Evolutionary conservation across 208 protist species (phyloP), one percentile per base, ranked within the genome.

Genomic region (Trypanosoma vivax): DNA sequence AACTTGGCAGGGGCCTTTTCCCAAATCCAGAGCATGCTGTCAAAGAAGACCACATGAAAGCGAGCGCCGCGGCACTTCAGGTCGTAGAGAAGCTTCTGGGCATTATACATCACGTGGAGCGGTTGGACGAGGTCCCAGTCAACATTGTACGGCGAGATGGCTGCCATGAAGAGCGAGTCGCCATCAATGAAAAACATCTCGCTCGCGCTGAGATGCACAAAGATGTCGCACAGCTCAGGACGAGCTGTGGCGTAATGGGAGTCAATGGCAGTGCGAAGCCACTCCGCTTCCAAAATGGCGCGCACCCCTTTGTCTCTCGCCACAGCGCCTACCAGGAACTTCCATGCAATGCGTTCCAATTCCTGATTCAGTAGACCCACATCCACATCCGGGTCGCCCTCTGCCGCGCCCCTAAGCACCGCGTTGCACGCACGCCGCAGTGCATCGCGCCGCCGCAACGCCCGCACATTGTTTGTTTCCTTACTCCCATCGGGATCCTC

Each of bases 111-210:
- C 18, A 96, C 83, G 61, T 96, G 89, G 18, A 94, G 42, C 14
- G 80, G 83, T 67, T 96, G 89, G 68, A 86, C 72, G 18, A 88
- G 69, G 49, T 88, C 76, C 89, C 89, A 96, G 49, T 94, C 86
- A 4, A 94, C 82, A 41, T 77, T 73, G 52, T 45, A 65, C 18
- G 65, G 79, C 9, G 81, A 90, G 35, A 93, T 48, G 14, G 83
- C 82, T 39, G 75, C 71, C 74, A 94, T 88, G 24, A 96, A 68
- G 23, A 96, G 77, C 24, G 89, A 84, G 57, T 96, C 89, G 46
- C 85, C 85, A 52, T 96, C 89, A 63, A 96, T 88, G 70, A 96
- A 90, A 53, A 96, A 96, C 72, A 91, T 90, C 57, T 92, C 86
- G 41, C 60, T 71, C 24, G 83, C 86, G 50, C 77, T 90, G 31